These are phyloP conservation scores for Boletus semigastroideus DNA, from an alignment of 1,284 basidiomycete species.

Conservation along the genomic window DNA sequence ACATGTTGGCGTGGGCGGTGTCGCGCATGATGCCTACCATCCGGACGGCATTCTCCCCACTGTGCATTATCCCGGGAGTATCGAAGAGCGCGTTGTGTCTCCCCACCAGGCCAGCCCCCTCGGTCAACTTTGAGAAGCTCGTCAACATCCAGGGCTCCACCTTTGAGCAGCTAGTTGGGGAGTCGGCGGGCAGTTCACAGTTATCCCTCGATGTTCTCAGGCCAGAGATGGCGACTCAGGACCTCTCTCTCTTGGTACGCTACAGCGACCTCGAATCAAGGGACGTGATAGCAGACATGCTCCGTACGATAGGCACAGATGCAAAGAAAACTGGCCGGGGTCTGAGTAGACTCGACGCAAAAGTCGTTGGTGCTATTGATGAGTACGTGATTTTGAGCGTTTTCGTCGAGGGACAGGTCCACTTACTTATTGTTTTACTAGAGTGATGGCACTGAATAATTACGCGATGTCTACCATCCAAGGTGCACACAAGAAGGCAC, in stretches of 20 bases:
- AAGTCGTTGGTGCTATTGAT: slow-evolving; percentile 67
- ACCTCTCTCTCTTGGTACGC: slow-evolving; percentile 59
- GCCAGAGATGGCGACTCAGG: slow-evolving; percentile 71
- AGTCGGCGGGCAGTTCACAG: slow-evolving; percentile 52
- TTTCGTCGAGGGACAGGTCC: not conserved
- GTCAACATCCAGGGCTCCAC: slow-evolving; percentile 57
- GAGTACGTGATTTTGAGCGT: slow-evolving; percentile 41
- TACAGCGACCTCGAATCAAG: slow-evolving; percentile 58
- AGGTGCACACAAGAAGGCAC: slow-evolving; percentile 40
- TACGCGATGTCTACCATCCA: slow-evolving; percentile 64
- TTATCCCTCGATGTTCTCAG: slow-evolving; percentile 67
- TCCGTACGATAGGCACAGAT: slow-evolving; percentile 55
- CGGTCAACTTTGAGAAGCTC: slow-evolving; percentile 59
- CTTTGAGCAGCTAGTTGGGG: slow-evolving; percentile 61
- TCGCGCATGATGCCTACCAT: slow-evolving; percentile 42
- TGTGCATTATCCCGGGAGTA: slow-evolving; percentile 62
- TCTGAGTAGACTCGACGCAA: slow-evolving; percentile 58
- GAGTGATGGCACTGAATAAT: slow-evolving; percentile 69
- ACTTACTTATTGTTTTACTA: slow-evolving; percentile 28
- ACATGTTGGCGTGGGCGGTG: slow-evolving; percentile 46
- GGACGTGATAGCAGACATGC: slow-evolving; percentile 51
- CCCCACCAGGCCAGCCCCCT: slow-evolving; percentile 9
- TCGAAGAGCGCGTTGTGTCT: slow-evolving; percentile 48
- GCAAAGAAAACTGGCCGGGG: slow-evolving; percentile 58
- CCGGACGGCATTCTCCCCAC: slow-evolving; percentile 47